These are phyloP conservation scores for Kuraishia ogatae DNA, from an alignment of 805 yeast genomes.

Conservation along the genomic window DNA sequence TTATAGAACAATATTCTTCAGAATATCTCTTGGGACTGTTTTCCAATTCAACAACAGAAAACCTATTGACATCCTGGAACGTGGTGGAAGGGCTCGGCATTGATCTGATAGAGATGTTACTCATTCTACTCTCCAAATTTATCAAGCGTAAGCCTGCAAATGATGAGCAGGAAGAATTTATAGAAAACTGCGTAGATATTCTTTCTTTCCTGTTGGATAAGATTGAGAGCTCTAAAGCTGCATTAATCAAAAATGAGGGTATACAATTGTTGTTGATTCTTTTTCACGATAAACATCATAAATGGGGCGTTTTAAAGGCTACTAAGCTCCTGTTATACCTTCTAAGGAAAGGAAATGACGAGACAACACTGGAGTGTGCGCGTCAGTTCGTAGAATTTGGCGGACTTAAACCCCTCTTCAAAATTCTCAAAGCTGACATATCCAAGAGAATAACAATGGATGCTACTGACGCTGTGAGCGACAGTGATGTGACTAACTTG, in stretches of 20 bases:
- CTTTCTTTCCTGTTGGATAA: constrained; percentile 9
- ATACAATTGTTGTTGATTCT: constrained; percentile 4
- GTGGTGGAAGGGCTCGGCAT: not conserved
- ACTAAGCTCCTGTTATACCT: constrained; percentile 1
- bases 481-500: not conserved
- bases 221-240: constrained; percentile 4
- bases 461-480: not conserved
- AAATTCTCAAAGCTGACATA: not conserved
- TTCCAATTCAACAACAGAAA: not conserved
- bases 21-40: constrained; percentile 2
- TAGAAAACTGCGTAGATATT: constrained; percentile 8
- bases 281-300: not conserved
- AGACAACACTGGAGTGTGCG: not conserved
- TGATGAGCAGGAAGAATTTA: constrained; percentile 3
- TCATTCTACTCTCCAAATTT: constrained; percentile 4
- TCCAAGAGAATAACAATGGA: not conserved
- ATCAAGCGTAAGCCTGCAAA: not conserved
- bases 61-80: not conserved
- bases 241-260: constrained; percentile 8
- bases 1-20: not conserved
- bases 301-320: not conserved
- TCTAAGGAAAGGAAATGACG: constrained; percentile 1
- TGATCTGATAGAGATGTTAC: constrained; percentile 1
- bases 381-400: constrained; percentile 1
- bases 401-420: constrained; percentile 6